These are phyloP conservation scores for Aspergillus sclerotioniger DNA, from an alignment of 495 filamentous ascomycete genomes.

Conservation along the genomic window DNA sequence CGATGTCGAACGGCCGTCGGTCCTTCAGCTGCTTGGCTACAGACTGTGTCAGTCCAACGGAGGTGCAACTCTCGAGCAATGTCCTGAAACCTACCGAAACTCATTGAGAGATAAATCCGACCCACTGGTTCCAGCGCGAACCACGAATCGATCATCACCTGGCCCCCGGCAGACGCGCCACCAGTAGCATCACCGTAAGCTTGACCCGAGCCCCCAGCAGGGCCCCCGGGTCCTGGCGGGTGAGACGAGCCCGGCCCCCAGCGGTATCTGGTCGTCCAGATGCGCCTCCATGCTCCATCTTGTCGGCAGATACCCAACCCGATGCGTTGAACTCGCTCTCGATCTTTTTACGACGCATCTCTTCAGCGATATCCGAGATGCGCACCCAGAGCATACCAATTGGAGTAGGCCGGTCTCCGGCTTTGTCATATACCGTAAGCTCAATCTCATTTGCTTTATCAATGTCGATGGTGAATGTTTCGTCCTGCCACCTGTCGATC, in stretches of 20 bases:
- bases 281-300: slow-evolving; percentile 64
- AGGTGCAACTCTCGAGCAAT: not conserved
- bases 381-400: slow-evolving; percentile 96
- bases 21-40: slow-evolving; percentile 67
- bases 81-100: slow-evolving; percentile 64
- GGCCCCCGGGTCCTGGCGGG: slow-evolving; percentile 24
- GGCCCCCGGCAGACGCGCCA: slow-evolving; percentile 45
- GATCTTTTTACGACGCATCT: slow-evolving; percentile 96
- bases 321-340: slow-evolving; percentile 86
- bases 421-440: slow-evolving; percentile 94
- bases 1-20: slow-evolving; percentile 74
- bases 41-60: slow-evolving; percentile 32
- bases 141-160: slow-evolving; percentile 85
- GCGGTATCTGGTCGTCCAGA: slow-evolving; percentile 42
- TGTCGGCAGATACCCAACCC: slow-evolving; percentile 96
- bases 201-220: slow-evolving; percentile 21
- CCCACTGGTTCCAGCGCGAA: slow-evolving; percentile 95
- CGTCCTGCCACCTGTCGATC: slow-evolving; percentile 86
- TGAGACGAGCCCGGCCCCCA: slow-evolving; percentile 39
- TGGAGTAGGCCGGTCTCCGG: slow-evolving; percentile 80
- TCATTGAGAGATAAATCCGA: slow-evolving; percentile 80
- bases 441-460: slow-evolving; percentile 99
- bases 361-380: slow-evolving; percentile 95
- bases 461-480: slow-evolving; percentile 84
- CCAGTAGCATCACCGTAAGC: slow-evolving; percentile 18